Base-by-base conservation (phyloP, 352 stramenopile species). In the Phytophthora sp. region DNA sequence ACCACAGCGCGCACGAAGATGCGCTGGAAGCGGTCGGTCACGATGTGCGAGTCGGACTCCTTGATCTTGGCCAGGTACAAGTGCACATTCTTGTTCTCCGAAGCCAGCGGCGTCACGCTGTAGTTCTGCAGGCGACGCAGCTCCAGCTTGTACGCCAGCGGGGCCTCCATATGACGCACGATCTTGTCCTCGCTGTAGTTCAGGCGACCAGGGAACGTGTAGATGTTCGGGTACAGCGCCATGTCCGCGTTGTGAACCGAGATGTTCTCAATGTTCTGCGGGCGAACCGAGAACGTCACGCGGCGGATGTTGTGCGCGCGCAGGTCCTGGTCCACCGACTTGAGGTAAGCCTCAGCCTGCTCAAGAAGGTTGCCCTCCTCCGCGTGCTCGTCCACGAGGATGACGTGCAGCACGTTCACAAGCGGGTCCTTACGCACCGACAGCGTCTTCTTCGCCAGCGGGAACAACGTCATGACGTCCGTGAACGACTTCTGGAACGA, bases 61-160 rank as follows among this genome's bases (percentile, higher is more conserved):
- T 97, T 98, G 39, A 96, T 96, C 69, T 93, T 97, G 18, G 95
- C 96, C 66, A 98, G 83, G 84, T 99, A 99, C 55, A 99, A 72
- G 74, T 99, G 98, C 49, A 99, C 95, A 68, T 99, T 98, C 64
- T 98, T 98, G 68, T 98, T 94, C 50, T 95, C 85, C 5, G 89
- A 94, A 23, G 88, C 85, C n/a, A 99, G 77, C 27, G 96, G 91
- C 35, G 75, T 86, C 0, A 99, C 92, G 60, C 82, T 97, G 83
- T 99, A 99, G 80, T 99, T 99, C 44, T 94, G 82, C 12, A 99
- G 79, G 51, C 98, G 92, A 54, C 87, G 82, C 69, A 99, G 85
- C 65, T 99, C 97, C n/a, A 99, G 88, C 80, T 99, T 97, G 80
- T 99, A 99, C 4, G 96, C 97, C 17, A 98, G 83, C 21, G 96